phyloP scores from a whole-genome alignment of 176 grass and related monocot genomes.

The maize (Zea mays) region DNA sequence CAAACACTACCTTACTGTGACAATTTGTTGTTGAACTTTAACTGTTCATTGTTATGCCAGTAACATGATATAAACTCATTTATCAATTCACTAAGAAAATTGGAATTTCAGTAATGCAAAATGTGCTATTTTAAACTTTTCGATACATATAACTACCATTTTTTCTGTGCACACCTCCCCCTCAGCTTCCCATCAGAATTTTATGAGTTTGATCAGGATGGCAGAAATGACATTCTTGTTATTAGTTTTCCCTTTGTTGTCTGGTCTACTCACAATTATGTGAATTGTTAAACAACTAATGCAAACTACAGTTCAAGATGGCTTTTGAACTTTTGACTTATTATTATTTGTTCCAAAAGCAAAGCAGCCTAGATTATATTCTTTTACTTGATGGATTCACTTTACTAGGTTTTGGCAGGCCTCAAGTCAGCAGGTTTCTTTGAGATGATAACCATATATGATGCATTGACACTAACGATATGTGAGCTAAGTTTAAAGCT shows the following conservation, averaged over 20 bases:
- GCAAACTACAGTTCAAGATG: neutral
- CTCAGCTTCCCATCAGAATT: neutral
- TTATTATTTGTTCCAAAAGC: constrained; percentile 20
- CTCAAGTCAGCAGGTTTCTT: neutral
- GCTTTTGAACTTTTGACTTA: neutral
- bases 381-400: neutral
- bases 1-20: neutral
- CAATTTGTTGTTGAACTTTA: constrained; percentile 2
- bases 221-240: neutral
- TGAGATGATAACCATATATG: neutral
- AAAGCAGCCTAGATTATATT: constrained; percentile 21
- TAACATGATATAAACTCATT: neutral
- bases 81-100: neutral
- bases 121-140: constrained; percentile 17
- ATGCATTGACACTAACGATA: neutral
- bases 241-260: neutral
- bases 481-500: neutral
- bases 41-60: constrained; percentile 3
- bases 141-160: neutral
- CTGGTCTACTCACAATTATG: neutral
- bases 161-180: neutral
- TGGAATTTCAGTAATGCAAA: neutral
- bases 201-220: constrained; percentile 1
- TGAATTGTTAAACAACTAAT: neutral
- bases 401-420: neutral